A percentile compares a stretch with the other conserved stretches of the same genome.
These are phyloP conservation scores for Plasmodiophora brassicae DNA, from an alignment of 208 protist genomes.

Conservation along the genomic window DNA sequence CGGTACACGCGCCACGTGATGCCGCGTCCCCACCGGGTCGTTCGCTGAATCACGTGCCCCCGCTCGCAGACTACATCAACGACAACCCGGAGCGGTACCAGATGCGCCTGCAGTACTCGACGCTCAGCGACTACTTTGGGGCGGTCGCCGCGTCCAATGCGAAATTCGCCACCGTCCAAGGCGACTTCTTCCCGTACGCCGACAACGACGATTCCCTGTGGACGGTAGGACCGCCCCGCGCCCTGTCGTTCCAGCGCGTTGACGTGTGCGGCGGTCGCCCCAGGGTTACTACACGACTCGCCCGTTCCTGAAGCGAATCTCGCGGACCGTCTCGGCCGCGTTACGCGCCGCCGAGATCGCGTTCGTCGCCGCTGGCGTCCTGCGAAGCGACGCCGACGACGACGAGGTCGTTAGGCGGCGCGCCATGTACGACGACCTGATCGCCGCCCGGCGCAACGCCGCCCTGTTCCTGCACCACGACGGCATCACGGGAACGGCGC, in stretches of 20 bases:
- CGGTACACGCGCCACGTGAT: no score
- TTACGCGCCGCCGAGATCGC: not conserved
- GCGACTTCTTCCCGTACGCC: constrained; percentile 65
- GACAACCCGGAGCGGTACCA: not conserved
- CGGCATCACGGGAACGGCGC: not conserved
- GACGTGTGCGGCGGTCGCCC: not conserved
- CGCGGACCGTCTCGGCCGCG: not conserved
- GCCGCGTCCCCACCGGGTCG: not conserved
- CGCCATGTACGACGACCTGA: not conserved
- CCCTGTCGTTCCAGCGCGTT: not conserved
- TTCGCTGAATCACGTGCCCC: not conserved
- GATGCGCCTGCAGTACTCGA: constrained; percentile 26
- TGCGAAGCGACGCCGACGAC: not conserved
- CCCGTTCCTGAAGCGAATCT: constrained; percentile 50
- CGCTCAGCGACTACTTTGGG: constrained; percentile 54
- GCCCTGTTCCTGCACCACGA: not conserved
- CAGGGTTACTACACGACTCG: constrained; percentile 55
- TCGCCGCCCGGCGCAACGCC: not conserved
- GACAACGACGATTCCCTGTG: constrained; percentile 59
- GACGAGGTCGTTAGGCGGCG: no score
- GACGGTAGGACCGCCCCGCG: constrained; percentile 38
- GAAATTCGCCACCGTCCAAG: constrained; percentile 49
- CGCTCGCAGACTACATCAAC: constrained; percentile 36
- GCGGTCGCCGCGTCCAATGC: constrained; percentile 35
- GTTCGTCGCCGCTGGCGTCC: not conserved